A percentile compares a stretch with the other conserved stretches of the same genome.
phyloP scores from a whole-genome alignment of 257 asterid species.

The Ligustrum vulgare region DNA sequence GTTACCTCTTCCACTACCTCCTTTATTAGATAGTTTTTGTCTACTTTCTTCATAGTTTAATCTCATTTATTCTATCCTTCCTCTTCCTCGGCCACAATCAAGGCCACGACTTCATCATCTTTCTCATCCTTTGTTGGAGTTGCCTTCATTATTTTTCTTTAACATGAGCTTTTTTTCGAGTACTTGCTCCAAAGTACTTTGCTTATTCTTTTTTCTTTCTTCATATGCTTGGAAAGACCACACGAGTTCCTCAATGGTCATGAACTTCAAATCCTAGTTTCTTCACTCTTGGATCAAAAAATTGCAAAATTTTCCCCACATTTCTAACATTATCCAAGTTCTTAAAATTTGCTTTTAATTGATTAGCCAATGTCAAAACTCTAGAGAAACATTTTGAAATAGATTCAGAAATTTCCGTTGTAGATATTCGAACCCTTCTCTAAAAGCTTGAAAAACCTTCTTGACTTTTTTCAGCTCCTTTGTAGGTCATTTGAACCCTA shows the following conservation, averaged over 20 bases:
- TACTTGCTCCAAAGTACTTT: neutral
- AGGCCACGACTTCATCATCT: neutral
- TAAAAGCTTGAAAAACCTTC: neutral
- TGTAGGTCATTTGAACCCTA: neutral
- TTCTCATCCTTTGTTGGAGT: neutral
- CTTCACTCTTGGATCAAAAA: neutral
- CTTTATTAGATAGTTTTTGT: neutral
- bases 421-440: neutral
- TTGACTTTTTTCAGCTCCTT: too few species aligned
- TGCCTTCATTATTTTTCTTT: neutral
- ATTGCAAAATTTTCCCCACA: neutral
- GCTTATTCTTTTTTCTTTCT: neutral
- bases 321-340: neutral
- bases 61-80: neutral
- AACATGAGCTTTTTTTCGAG: neutral
- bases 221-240: constrained; percentile 1
- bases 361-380: neutral
- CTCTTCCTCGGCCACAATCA: neutral
- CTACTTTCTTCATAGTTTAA: neutral
- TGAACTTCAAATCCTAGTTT: neutral
- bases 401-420: too few species aligned
- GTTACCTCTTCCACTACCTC: neutral
- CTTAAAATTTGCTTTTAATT: neutral
- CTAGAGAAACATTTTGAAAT: neutral
- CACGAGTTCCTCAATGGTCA: constrained; percentile 6